Percentiles rank a stretch among this genome's conserved stretches.
Evolutionary conservation across 495 filamentous ascomycete genomes (phyloP).

Genomic region (Annulohypoxylon bovei): DNA sequence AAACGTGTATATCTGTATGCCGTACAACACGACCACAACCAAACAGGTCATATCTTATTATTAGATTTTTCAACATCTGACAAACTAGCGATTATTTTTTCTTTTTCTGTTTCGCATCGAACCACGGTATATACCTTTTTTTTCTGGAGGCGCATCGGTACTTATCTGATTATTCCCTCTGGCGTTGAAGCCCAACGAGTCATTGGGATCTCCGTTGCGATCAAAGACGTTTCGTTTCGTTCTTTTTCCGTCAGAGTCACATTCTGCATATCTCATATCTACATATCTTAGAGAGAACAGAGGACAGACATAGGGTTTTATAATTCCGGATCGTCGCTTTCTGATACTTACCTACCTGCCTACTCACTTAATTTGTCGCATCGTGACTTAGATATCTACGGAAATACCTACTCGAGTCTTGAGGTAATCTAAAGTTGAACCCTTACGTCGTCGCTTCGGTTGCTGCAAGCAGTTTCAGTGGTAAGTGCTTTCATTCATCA

Average conservation of each 20-base stretch:
- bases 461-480: neutral
- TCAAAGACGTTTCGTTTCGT: slow-evolving; percentile 2
- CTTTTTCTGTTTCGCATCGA: slow-evolving; percentile 20
- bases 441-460: slow-evolving; percentile 10
- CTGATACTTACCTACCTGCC: neutral
- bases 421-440: slow-evolving; percentile 1
- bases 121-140: slow-evolving; percentile 19
- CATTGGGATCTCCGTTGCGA: slow-evolving; percentile 17
- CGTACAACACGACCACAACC: slow-evolving; percentile 31
- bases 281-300: neutral
- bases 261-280: slow-evolving; percentile 3
- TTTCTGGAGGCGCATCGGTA: slow-evolving; percentile 6
- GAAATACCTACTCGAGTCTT: neutral
- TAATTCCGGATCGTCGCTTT: slow-evolving; percentile 11
- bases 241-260: neutral
- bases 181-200: slow-evolving; percentile 35
- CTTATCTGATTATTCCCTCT: slow-evolving; percentile 1
- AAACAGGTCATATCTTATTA: slow-evolving; percentile 31
- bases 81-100: slow-evolving; percentile 23
- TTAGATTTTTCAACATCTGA: slow-evolving; percentile 31
- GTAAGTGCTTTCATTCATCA: slow-evolving; percentile 34
- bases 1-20: slow-evolving; percentile 5
- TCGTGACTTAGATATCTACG: too few species aligned
- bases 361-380: too few species aligned
- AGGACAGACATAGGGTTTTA: neutral